Percentiles rank a stretch among this genome's conserved stretches.
Evolutionary conservation across 805 yeast genomes (phyloP).

Genomic region (Monosporozyma solicola): DNA sequence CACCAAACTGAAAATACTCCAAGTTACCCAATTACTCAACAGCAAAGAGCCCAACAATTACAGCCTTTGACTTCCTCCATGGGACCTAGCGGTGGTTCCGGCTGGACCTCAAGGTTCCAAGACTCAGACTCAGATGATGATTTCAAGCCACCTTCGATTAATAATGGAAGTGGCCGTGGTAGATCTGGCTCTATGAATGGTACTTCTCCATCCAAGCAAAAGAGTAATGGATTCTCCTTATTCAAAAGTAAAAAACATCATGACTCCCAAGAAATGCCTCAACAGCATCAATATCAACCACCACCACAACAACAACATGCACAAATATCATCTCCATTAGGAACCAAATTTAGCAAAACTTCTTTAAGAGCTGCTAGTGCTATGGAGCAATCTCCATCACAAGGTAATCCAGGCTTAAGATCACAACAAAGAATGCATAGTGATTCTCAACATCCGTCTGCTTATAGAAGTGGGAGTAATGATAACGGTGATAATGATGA

Average conservation of each 20-base stretch:
- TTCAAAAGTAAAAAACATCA: conserved; percentile 11
- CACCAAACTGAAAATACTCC: conserved; percentile 4
- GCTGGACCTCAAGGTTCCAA: conserved; percentile 40
- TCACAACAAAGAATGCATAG: not conserved
- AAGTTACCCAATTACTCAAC: not conserved
- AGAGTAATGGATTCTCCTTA: conserved; percentile 12
- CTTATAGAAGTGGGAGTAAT: not conserved
- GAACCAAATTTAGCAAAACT: conserved; percentile 15
- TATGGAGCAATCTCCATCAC: conserved; percentile 6
- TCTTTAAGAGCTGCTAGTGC: conserved; percentile 20
- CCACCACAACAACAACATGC: not conserved
- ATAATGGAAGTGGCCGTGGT: not conserved
- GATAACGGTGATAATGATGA: conserved; percentile 12
- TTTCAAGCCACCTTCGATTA: conserved; percentile 8
- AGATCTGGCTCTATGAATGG: not conserved
- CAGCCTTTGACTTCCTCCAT: conserved; percentile 8
- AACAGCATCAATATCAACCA: not conserved
- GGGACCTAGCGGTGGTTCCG: not conserved
- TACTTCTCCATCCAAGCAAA: not conserved
- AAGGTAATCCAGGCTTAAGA: not conserved
- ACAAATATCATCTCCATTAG: conserved; percentile 7
- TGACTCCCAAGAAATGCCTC: not conserved
- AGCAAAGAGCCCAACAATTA: conserved; percentile 13
- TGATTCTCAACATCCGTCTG: not conserved
- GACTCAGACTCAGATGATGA: conserved; percentile 59